Base-by-base conservation (phyloP, 805 yeast species). In the Kluyveromyces siamensis region DNA sequence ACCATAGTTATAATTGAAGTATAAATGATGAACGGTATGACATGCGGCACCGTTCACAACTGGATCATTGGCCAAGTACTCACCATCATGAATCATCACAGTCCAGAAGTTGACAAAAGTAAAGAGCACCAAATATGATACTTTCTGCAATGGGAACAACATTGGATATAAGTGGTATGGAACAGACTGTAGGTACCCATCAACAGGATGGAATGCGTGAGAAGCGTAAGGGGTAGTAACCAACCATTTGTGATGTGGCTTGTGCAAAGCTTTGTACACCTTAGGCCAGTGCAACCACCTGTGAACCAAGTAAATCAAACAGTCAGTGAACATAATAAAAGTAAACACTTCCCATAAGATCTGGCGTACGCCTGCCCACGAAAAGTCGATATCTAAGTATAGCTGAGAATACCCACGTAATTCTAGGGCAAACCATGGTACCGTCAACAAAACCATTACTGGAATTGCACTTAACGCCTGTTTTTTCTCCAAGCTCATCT, bases 191-290 rank as follows among this genome's bases (percentile, higher is more conserved):
- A 80, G 72, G 72, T 86, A 93, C 38, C 99, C 99, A 60, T 93
- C 99, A 47, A 93, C 85, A 13, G 99, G 98, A 69, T 93, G 96
- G 88, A 93, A 93, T 25, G 98, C 97, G 63, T 90, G 97, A 8
- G 96, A 87, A 0, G 99, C 99, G 71, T 84, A 93, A 41, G 99
- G 99, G 9, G 99, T 91, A 52, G 98, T 91, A 39, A 93, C 96
- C 57, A 93, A 81, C 99, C 99, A 93, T 72, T 93, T 93, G 77
- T 93, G 99, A 69, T 93, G 99, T 11, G 97, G 97, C 72, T 93
- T 93, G 73, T 93, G 99, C 53, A 93, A 72, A 25, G 61, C 67
- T 72, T 84, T 90, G 79, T 93, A 93, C 39, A 93, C 83, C 16
- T 74, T 57, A 19, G 96, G 97, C 87, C 93, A 88, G 67, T 93